Base-by-base conservation (phyloP, 805 yeast genomes). In the Metschnikowia amazonensis region DNA sequence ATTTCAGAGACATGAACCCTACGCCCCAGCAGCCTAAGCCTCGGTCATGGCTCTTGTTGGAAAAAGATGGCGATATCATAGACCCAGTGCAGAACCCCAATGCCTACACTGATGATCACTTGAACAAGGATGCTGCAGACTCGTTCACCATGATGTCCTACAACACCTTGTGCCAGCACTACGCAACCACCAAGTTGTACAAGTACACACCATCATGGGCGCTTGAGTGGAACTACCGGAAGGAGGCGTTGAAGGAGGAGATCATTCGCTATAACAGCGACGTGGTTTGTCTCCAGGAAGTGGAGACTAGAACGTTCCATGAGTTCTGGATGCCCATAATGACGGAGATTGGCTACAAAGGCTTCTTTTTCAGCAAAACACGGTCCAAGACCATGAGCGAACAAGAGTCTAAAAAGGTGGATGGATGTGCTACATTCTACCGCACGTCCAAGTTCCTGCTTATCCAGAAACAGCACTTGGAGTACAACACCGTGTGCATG, bases 131-230 rank as follows among this genome's bases (percentile, higher is more conserved):
- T 28, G 35, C 47, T 2, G 27, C 46, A 5, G 70, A 66, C 39
- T 60, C 77, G 4, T 89, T 94, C 64, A 84, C 96, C 0, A 69
- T 90, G 38, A 75, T 89, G 77, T 81, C 89, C 31, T 92, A 89
- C 70, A 94, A 94, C 68, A 88, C 95, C 2, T 73, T 94, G 62
- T 94, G 99, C 65, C 98, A 92, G 63, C 94, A 86, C 63, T 92
- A 92, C 69, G 97, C 98, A 2, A 89, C 97, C 3, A 78, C 94
- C 17, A 85, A 82, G 62, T 76, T 92, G 84, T 94, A 88, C 66
- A 92, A 86, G 58, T 92, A 87, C 62, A 89, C 98, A 1, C 98
- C 98, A 18, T 81, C 95, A 1, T 94, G 99, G 98, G 99, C 98
- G 2, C 76, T 94, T 51, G 80, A 82, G 43, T 92, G 98, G 98